Base-by-base conservation (phyloP, 805 yeast species). In the Wickerhamiella spandovensis region DNA sequence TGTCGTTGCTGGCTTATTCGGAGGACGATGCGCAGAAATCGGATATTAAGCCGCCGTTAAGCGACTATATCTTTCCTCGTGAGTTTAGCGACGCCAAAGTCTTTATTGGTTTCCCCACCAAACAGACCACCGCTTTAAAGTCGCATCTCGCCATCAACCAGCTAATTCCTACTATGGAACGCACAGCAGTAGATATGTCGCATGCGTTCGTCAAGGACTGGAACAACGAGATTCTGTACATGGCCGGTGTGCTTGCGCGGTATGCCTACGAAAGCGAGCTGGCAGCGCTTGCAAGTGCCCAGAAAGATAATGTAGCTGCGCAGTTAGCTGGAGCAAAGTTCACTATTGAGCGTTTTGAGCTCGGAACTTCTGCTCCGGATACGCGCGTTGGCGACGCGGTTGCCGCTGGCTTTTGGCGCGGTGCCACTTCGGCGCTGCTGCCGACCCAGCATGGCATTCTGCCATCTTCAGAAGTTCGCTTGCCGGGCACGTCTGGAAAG, bases 131-230 rank as follows among this genome's bases (percentile, higher is more conserved):
- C 0, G 67, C 66, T 1, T 41, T 68, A 35, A 58, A 59, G 46
- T 60, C 70, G 0, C 72, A 68, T 47, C 47, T 68, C 2, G 66
- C 69, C 1, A 47, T 67, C 44, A 67, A 64, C 44, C 70, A 66
- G 52, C 54, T 67, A 3, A 65, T 68, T n/a, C 72, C 72, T 2
- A 69, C 72, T 2, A 67, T 68, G 71, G 72, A 68, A 49, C 61
- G 72, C 5, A 68, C 72, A 0, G 70, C 70, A 1, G 61, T 67
- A 0, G 72, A 68, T 53, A 66, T 69, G 63, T 66, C 72, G 4
- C 68, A 68, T 48, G 58, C 63, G 7, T 62, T 59, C 48, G 72
- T 68, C 21, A 66, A 64, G 48, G 69, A 65, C 48, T 68, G 72
- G 72, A 68, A 68, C 53, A 52, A 58, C 28, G 62, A 67, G 47